These are phyloP conservation scores for Serendipita sp. DNA, from an alignment of 768 basidiomycete species.

Conservation along the genomic window DNA sequence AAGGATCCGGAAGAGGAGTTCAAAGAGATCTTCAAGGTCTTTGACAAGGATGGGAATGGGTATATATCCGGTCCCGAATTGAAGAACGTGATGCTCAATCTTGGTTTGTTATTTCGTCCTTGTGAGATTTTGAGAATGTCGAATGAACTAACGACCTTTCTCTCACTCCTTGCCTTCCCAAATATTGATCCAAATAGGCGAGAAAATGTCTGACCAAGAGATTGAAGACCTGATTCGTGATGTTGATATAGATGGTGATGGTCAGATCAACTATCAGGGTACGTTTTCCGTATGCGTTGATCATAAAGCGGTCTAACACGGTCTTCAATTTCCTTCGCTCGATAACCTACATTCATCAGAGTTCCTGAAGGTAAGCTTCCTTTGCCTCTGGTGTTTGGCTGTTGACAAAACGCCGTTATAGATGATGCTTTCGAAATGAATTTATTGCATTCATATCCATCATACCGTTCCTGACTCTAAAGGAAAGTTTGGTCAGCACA, in stretches of 20 bases:
- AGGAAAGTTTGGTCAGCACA: not conserved
- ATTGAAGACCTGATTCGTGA: slow-evolving; percentile 97
- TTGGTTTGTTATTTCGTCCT: slow-evolving; percentile 36
- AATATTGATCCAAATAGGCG: slow-evolving; percentile 32
- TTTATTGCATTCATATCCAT: not conserved
- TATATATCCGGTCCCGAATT: slow-evolving; percentile 76
- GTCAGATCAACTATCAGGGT: slow-evolving; percentile 81
- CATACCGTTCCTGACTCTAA: not conserved
- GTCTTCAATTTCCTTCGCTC: slow-evolving; percentile 4
- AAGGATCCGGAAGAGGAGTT: slow-evolving; percentile 90
- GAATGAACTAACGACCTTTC: not conserved
- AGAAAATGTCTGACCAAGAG: slow-evolving; percentile 74
- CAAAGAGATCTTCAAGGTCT: slow-evolving; percentile 90
- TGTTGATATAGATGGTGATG: slow-evolving; percentile 86
- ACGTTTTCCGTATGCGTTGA: slow-evolving; percentile 13
- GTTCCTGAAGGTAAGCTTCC: slow-evolving; percentile 48
- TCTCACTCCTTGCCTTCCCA: not conserved
- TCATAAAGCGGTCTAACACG: not conserved
- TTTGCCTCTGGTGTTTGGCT: not conserved
- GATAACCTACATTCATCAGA: slow-evolving; percentile 27
- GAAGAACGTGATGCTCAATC: slow-evolving; percentile 79
- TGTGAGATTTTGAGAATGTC: not conserved
- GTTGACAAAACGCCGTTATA: slow-evolving; percentile 7
- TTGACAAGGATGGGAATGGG: slow-evolving; percentile 92
- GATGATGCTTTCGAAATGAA: slow-evolving; percentile 65